phyloP scores from a whole-genome alignment of 768 basidiomycete species.

The Scleroderma bovista region DNA sequence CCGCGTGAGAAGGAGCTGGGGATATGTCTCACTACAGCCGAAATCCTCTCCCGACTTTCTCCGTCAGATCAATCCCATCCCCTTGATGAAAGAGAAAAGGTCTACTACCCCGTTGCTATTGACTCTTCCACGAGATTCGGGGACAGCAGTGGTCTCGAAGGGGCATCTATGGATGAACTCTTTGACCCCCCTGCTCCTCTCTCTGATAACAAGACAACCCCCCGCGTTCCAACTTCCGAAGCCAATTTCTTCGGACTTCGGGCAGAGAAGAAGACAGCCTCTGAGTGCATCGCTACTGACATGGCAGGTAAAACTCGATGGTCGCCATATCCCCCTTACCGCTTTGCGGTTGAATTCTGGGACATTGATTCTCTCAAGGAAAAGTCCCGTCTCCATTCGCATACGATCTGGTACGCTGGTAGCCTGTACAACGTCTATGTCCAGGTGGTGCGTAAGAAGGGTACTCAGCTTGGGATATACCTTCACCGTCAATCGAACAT shows the following conservation, averaged over 20 bases:
- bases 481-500: conserved; percentile 80
- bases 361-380: conserved; percentile 76
- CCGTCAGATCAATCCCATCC: conserved; percentile 11
- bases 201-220: conserved; percentile 18
- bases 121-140: conserved; percentile 76
- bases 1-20: conserved; percentile 59
- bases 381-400: conserved; percentile 77
- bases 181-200: conserved; percentile 39
- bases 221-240: conserved; percentile 35
- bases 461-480: conserved; percentile 78
- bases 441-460: conserved; percentile 82
- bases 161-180: conserved; percentile 64
- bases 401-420: conserved; percentile 88
- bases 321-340: conserved; percentile 72
- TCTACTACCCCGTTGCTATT: conserved; percentile 59
- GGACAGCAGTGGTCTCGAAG: conserved; percentile 50
- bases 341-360: conserved; percentile 91
- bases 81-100: conserved; percentile 23
- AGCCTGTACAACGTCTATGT: conserved; percentile 86
- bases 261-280: conserved; percentile 37
- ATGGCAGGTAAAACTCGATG: conserved; percentile 45
- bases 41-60: conserved; percentile 37
- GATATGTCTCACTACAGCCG: conserved; percentile 47
- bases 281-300: conserved; percentile 39
- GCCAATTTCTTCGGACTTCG: conserved; percentile 62